These are phyloP conservation scores for Rhazya stricta DNA, from an alignment of 257 asterid species.

Conservation along the genomic window DNA sequence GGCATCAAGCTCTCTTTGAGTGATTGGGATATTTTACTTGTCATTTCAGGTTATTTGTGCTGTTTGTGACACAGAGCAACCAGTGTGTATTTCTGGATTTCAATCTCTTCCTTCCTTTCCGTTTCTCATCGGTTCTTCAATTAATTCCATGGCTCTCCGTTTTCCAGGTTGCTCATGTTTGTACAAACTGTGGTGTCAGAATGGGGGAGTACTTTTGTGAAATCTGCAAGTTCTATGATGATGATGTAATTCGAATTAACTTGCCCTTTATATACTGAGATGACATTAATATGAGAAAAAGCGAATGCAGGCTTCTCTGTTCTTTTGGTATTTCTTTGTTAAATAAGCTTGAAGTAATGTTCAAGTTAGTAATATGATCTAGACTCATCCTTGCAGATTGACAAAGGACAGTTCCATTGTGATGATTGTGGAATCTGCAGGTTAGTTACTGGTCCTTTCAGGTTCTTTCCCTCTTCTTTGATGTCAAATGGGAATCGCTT, in stretches of 20 bases:
- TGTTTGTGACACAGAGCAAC: slow-evolving; percentile 96
- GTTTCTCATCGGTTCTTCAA: not conserved
- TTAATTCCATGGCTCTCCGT: not conserved
- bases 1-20: not conserved
- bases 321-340: not conserved
- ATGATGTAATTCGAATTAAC: slow-evolving; percentile 57
- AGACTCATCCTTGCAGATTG: slow-evolving; percentile 42
- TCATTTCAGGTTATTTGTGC: slow-evolving; percentile 80
- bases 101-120: not conserved
- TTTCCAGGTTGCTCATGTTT: slow-evolving; percentile 68
- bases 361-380: not conserved
- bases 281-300: not conserved
- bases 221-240: slow-evolving; percentile 85
- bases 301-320: not conserved
- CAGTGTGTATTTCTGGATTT: slow-evolving; percentile 43
- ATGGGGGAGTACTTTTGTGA: slow-evolving; percentile 96
- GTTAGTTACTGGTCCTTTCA: slow-evolving; percentile 28
- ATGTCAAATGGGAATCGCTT: not conserved
- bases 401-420: slow-evolving; percentile 85
- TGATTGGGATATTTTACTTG: not conserved
- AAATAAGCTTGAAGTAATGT: not conserved
- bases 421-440: slow-evolving; percentile 97
- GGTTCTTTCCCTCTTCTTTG: not conserved
- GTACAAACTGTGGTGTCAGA: slow-evolving; percentile 88
- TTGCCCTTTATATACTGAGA: not conserved